Percentiles rank a stretch among this genome's conserved stretches.
phyloP scores from a whole-genome alignment of 176 grass and related monocot species.

The Oryza rufipogon region DNA sequence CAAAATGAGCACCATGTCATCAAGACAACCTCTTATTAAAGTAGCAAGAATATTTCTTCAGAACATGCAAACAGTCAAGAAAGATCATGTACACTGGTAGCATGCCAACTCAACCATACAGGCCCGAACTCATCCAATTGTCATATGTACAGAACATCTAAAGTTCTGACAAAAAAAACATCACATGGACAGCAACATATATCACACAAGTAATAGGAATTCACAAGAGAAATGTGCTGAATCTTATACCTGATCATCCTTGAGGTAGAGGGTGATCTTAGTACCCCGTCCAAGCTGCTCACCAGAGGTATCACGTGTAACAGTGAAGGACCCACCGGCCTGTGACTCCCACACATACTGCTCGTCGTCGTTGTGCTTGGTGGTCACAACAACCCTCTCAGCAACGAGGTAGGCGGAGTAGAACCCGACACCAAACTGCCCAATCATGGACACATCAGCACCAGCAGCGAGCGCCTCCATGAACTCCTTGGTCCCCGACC shows the following conservation, averaged over 20 bases:
- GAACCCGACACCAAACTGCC: slow-evolving; percentile 82
- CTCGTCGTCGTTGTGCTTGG: slow-evolving; percentile 89
- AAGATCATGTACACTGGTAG: neutral
- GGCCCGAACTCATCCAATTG: too few relatives aligned
- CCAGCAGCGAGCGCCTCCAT: slow-evolving; percentile 88
- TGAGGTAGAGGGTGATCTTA: slow-evolving; percentile 82
- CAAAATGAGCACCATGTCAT: neutral
- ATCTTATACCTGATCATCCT: slow-evolving; percentile 77
- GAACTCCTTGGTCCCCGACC: slow-evolving; percentile 90
- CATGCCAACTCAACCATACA: too few relatives aligned
- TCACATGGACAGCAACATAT: too few relatives aligned
- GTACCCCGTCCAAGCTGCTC: slow-evolving; percentile 82
- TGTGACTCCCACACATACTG: slow-evolving; percentile 92
- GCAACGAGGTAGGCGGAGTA: slow-evolving; percentile 84
- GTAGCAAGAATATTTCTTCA: neutral
- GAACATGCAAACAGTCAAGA: neutral
- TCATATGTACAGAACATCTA: too few relatives aligned
- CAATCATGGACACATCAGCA: slow-evolving; percentile 84
- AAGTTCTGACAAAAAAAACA: neutral
- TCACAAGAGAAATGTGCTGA: neutral
- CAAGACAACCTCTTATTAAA: neutral
- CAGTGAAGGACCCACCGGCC: slow-evolving; percentile 82
- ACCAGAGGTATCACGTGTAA: slow-evolving; percentile 65
- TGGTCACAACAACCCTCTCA: slow-evolving; percentile 69
- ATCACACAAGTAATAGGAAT: neutral